Base-by-base conservation (phyloP, 1,284 basidiomycete species). In the Heterobasidion occidentale region DNA sequence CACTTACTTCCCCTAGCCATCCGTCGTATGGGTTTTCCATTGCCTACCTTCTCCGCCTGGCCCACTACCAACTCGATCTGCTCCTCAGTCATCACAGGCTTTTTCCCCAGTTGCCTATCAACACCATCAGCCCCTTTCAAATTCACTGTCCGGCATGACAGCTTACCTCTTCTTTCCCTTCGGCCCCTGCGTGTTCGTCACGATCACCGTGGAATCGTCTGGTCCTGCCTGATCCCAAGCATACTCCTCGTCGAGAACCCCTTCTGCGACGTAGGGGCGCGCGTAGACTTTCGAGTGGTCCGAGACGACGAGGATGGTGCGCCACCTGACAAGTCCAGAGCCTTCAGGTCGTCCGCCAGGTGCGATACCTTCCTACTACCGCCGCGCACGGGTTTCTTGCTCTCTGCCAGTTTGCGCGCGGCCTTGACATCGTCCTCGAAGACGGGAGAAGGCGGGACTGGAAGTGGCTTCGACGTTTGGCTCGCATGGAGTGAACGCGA, bases 81-180 rank as follows among this genome's bases (percentile, higher is more conserved):
- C 49, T 77, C 76, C 56, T 76, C 77, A 6, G 71, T 77, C 14
- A 74, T 61, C 11, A 76, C 65, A 12, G 62, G 62, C 57, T 74
- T 76, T 65, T 71, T 77, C 15, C 74, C 74, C 27, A 79, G 65
- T 50, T 73, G 70, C 57, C 76, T 78, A 56, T 7, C 27, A 46
- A 5, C 11, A 11, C 4, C 7, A 7, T 42, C 38, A 42, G 38
- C n/a, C 4, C 36, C 9, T 7, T 44, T 27, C 19, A 1, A 33
- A 12, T 1, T 48, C 11, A 45, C 9, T n/a, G 19, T 52, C 7
- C 27, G 48, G 14, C 52, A 27, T 34, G 38, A 34, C 14, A 53
- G 15, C n/a, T 44, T 6, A 52, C 70, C 77, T 78, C 68, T 79
- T 79, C 62, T 74, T 75, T 46, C 60, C 62, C 48, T 67, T 69